Base-by-base conservation (phyloP, 2,329 filamentous ascomycete species). In the Paecilomyces sp. region DNA sequence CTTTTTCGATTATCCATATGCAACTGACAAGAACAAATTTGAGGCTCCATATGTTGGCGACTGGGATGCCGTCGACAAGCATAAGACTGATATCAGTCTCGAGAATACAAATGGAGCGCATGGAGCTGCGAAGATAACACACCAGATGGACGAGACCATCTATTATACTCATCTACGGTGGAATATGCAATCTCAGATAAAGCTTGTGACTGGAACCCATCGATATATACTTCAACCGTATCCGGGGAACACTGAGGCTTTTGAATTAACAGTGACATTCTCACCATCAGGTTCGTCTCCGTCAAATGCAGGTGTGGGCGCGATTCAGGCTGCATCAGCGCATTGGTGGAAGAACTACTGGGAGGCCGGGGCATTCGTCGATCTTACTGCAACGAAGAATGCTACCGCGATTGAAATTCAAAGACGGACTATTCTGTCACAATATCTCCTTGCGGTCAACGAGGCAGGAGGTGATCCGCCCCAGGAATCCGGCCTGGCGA, bases 31-130 rank as follows among this genome's bases (percentile, higher is more conserved):
- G 28, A 79, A 81, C 63, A 83, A 83, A 63, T 84, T 83, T 59
- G 80, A 83, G 41, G 80, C 80, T 1, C 81, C 82, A 0, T 84
- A 80, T 61, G 81, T 84, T 1, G 82, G 82, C 1, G 67, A 81
- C 3, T 82, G 79, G 69, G 80, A 82, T 65, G 76, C 75, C 4
- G 79, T 80, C 0, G 68, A 68, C 5, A 75, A 75, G 13, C 80
- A 83, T 62, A 74, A 66, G 2, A 82, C 80, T 0, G 67, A 60
- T 0, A 63, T 82, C 15, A 11, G 30, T 34, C 12, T 25, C 22
- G 47, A 53, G 24, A 1, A 61, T 65, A 11, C 61, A 59, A 3
- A 68, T 66, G 12, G 57, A 64, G 0, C 13, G 4, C 12, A 41
- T 41, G 66, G 66, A 24, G 67, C 67, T 15, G 79, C 77, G 22